Base-by-base conservation (phyloP, 345 rosid species). In the Salix dunnii region DNA sequence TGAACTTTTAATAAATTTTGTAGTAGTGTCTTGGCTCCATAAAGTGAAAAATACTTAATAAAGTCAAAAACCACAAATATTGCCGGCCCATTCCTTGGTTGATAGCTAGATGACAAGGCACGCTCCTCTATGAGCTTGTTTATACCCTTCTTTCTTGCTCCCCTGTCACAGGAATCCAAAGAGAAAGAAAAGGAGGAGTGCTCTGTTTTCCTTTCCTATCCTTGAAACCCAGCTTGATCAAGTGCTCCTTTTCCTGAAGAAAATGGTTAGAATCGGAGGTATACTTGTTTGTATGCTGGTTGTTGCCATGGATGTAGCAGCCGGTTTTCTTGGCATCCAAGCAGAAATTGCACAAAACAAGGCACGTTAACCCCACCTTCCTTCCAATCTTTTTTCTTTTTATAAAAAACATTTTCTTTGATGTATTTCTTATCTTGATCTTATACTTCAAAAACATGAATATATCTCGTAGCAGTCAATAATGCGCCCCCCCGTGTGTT, bases 291-390 rank as follows among this genome's bases (percentile, higher is more conserved):
- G 97, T 82, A 84, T 95, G 51, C 33, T 95, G 85, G 85, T 95
- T 31, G 90, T 95, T 21, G 92, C 82, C 64, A 83, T 95, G 83
- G 99, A 95, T 82, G 81, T 93, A 31, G 92, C 73, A 12, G 99
- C 97, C 55, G 99, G 96, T 33, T 80, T 95, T 68, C 89, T 95
- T n/a, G 96, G 84, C 79, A 89, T 95, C 85, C 93, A 95, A 86
- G 99, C 97, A 17, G 97, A 95, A 84, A 89, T 86, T 25, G 85
- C 91, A 72, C 96, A 95, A 78, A 95, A 95, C 76, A 89, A 90
- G 96, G 97, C 78, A 76, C 2, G 20, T 71, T 80, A 38, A 20
- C 65, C 18, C 14, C 4, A 17, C 14, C 38, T 42, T 20, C 28
- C 28, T 61, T 36, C 11, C 20, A 4, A 11, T 10, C 5, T 48